Conservation (phyloP, 192 early-diverging fungal species). For the Phlyctochytrium bullatum region DNA sequence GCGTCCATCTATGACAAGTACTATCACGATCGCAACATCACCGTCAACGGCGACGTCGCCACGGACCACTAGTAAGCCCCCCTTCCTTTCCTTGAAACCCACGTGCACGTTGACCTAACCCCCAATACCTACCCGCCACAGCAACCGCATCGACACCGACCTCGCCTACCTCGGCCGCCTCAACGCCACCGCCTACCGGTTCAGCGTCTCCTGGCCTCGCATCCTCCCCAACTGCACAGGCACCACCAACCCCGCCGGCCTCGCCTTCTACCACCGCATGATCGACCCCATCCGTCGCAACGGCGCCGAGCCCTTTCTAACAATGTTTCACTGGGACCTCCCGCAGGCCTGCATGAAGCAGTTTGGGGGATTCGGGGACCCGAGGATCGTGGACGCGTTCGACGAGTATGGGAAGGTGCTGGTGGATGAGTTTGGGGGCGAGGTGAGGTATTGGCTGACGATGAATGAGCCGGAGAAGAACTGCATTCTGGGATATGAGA, state of each 20-base stretch:
- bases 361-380: conserved; percentile 13
- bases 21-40: background rate
- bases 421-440: conserved; percentile 19
- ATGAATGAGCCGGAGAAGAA: conserved; percentile 36
- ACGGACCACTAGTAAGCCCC: background rate
- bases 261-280: conserved; percentile 28
- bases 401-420: conserved; percentile 28
- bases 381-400: conserved; percentile 33
- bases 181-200: conserved; percentile 32
- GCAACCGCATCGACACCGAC: conserved; percentile 19
- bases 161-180: conserved; percentile 21
- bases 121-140: background rate
- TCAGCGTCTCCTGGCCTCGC: conserved; percentile 35
- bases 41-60: conserved; percentile 6
- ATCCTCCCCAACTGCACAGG: conserved; percentile 35
- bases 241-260: conserved; percentile 21
- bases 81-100: background rate
- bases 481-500: conserved; percentile 21
- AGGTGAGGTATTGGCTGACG: conserved; percentile 34
- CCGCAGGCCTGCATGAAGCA: conserved; percentile 31
- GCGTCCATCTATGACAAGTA: conserved; percentile 38
- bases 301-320: conserved; percentile 28
- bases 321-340: conserved; percentile 35
- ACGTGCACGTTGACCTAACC: background rate
- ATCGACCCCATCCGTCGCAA: conserved; percentile 25